Conservation (phyloP, 192 early-diverging fungal genomes). For the Podochytrium sp. region DNA sequence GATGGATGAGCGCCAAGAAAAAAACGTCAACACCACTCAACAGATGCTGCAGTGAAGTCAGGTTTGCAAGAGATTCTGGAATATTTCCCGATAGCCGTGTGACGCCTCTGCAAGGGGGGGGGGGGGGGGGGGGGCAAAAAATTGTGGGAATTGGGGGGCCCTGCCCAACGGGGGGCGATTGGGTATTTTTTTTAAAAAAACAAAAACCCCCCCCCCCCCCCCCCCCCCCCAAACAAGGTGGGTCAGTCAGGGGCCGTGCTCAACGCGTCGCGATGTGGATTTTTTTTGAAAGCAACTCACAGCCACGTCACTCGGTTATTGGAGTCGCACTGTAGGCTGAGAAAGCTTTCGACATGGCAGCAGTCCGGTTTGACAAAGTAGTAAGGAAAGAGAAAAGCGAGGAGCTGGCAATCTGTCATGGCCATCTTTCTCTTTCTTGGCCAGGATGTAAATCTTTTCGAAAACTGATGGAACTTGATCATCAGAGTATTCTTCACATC, state of each 20-base stretch:
- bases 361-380: neutral
- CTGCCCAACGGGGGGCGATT: neutral
- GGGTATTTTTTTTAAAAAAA: neutral
- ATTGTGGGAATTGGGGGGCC: neutral
- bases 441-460: neutral
- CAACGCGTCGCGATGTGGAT: neutral
- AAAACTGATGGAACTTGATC: neutral
- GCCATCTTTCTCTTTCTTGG: neutral
- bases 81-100: no score
- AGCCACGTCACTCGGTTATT: no score
- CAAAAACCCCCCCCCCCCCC: neutral
- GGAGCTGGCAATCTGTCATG: neutral
- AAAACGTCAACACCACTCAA: neutral
- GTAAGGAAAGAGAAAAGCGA: neutral
- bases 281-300: no score
- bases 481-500: neutral
- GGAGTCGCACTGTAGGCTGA: neutral
- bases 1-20: neutral
- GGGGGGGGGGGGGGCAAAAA: no score
- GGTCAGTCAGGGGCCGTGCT: neutral
- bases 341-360: neutral
- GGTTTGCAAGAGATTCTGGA: no score
- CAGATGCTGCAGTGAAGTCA: no score
- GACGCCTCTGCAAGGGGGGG: no score
- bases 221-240: neutral